Base-by-base conservation (phyloP, 345 rosid genomes). In the Eucalyptus sideroxylon region DNA sequence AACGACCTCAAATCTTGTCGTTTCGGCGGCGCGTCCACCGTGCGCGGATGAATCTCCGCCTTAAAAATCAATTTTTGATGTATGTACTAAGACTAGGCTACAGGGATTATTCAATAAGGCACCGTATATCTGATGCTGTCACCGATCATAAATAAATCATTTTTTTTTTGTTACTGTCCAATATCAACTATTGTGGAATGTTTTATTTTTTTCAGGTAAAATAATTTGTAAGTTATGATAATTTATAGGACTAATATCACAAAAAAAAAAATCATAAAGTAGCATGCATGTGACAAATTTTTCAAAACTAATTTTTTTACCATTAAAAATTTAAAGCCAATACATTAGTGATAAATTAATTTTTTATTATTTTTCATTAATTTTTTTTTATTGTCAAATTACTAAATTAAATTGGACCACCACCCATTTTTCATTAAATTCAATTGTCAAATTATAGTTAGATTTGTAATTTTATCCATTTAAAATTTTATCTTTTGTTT, bases 311-410 rank as follows among this genome's bases (percentile, higher is more conserved):
- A 53, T 21, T 53, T 19, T 8, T 53, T 53, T 0, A 8, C 0
- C 0, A 53, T 0, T 8, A 53, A 53, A 53, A 53, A 53, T 53
- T 0, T 2, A 19, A 53, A 53, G 0, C 0, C 1, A 0, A 53
- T 21, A 53, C 0, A 53, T 53, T 8, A 4, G 2, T 8, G 11
- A 53, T 53, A 1, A 53, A 19, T 53, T 53, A 1, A 21, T 53
- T 53, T 53, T 19, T 2, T 0, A 0, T 53, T 53, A 19, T 53
- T 53, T 53, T 53, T 19, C 1, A 1, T 53, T 53, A 53, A 53
- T 8, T 19, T 53, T 19, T 8, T 19, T 53, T 19, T 8, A 19
- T 0, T 0, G 0, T 53, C 12, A 11, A 47, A 4, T 12, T 53
- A 53, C n/a, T n/a, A n/a, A n/a, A n/a, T n/a, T 19, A 0, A 53